These are phyloP conservation scores for Lactarius akahatsu DNA, from an alignment of 768 basidiomycete genomes.

Conservation along the genomic window DNA sequence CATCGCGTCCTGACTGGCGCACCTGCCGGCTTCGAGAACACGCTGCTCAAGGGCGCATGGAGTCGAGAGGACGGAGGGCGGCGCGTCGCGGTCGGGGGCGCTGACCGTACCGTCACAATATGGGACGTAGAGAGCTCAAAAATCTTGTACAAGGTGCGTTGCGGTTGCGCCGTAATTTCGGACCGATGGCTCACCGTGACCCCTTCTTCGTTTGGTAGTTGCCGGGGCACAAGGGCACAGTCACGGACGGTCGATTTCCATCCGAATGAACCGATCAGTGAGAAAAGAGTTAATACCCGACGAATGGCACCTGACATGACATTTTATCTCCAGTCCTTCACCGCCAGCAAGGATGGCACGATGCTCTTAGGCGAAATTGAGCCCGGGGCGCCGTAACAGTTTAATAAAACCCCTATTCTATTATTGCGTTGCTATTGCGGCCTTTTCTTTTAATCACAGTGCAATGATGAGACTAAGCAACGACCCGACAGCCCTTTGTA, in stretches of 20 bases:
- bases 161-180: slow-evolving; percentile 18
- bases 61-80: slow-evolving; percentile 79
- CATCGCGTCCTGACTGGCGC: slow-evolving; percentile 81
- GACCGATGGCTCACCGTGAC: neutral
- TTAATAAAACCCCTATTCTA: slow-evolving; percentile 9
- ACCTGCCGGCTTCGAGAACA: slow-evolving; percentile 92
- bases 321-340: slow-evolving; percentile 60
- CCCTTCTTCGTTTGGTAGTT: slow-evolving; percentile 46
- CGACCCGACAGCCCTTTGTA: slow-evolving; percentile 22
- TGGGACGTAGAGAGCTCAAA: slow-evolving; percentile 83
- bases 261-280: slow-evolving; percentile 92
- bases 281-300: slow-evolving; percentile 37
- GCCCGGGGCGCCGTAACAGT: slow-evolving; percentile 39
- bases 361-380: slow-evolving; percentile 93
- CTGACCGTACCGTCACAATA: slow-evolving; percentile 81
- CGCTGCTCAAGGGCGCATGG: slow-evolving; percentile 84
- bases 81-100: slow-evolving; percentile 85
- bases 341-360: slow-evolving; percentile 89
- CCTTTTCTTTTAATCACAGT: slow-evolving; percentile 13
- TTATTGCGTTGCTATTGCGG: neutral
- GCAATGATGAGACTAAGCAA: slow-evolving; percentile 29
- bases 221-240: slow-evolving; percentile 95
- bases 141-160: slow-evolving; percentile 71
- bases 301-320: slow-evolving; percentile 8
- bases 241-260: slow-evolving; percentile 96